These are phyloP conservation scores for Diaporthe amygdali DNA, from an alignment of 2,329 filamentous ascomycete species.

Conservation along the genomic window DNA sequence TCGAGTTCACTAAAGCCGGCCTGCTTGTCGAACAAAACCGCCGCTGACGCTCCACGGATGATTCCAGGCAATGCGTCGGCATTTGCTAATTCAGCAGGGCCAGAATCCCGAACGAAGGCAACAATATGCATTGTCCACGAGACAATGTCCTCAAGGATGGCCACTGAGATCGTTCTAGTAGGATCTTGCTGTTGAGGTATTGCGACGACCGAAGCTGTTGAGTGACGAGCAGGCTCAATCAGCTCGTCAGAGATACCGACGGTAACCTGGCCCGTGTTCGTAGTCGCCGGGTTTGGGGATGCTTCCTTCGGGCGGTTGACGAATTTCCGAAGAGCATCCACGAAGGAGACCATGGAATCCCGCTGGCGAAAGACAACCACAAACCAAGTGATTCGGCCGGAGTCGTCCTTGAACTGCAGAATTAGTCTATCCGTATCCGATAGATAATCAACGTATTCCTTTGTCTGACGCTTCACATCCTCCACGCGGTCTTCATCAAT, in stretches of 20 bases:
- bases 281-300: background rate
- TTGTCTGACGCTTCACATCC: background rate
- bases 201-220: background rate
- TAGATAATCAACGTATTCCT: background rate
- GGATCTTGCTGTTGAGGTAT: background rate
- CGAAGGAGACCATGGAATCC: background rate
- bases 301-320: background rate
- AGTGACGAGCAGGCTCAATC: background rate
- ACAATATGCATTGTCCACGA: background rate
- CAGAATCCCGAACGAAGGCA: background rate
- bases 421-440: slow-evolving; percentile 3
- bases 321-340: background rate
- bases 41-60: slow-evolving; percentile 2
- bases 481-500: background rate
- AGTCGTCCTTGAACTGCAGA: slow-evolving; percentile 8
- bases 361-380: background rate
- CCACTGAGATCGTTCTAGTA: background rate
- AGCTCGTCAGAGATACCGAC: background rate
- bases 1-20: background rate
- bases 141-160: slow-evolving; percentile 1
- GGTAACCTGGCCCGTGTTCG: too few relatives aligned
- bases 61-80: background rate
- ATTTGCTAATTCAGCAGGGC: background rate
- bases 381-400: background rate
- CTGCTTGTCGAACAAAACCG: background rate